Evolutionary conservation across 1,284 basidiomycete species (phyloP).

Genomic region (Fistulina hepatica): DNA sequence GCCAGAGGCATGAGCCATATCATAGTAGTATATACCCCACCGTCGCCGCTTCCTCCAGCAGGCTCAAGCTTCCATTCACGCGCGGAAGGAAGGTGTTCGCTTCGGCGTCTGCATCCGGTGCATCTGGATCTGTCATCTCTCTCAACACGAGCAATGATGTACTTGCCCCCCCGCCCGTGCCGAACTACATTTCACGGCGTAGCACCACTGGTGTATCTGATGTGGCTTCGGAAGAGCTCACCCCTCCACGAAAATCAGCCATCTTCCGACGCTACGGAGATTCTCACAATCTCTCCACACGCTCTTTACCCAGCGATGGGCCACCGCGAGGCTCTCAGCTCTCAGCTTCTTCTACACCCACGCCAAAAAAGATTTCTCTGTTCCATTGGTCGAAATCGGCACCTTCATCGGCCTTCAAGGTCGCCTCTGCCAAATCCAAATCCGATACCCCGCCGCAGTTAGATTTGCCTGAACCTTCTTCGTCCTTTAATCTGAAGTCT

Average conservation of each 20-base stretch:
- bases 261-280: constrained; percentile 44
- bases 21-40: constrained; percentile 21
- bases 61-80: constrained; percentile 31
- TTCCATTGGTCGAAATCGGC: background rate
- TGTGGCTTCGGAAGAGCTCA: constrained; percentile 22
- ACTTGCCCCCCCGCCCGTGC: constrained; percentile 18
- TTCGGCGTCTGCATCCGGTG: constrained; percentile 10
- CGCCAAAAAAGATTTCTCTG: background rate
- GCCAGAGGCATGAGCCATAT: constrained; percentile 18
- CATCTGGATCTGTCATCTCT: constrained; percentile 16
- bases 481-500: constrained; percentile 4
- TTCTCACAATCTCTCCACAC: constrained; percentile 40
- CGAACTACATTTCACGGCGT: constrained; percentile 19
- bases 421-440: background rate
- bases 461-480: background rate
- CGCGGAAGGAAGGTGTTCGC: constrained; percentile 31
- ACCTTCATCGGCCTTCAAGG: too few species aligned
- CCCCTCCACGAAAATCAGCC: constrained; percentile 45
- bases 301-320: constrained; percentile 41
- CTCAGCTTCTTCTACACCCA: background rate
- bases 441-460: background rate
- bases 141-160: constrained; percentile 11
- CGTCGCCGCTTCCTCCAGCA: constrained; percentile 25
- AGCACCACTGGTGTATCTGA: constrained; percentile 24
- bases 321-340: too few species aligned